These are phyloP conservation scores for Coniochaeta ligniaria DNA, from an alignment of 2,329 filamentous ascomycete genomes.

Conservation along the genomic window DNA sequence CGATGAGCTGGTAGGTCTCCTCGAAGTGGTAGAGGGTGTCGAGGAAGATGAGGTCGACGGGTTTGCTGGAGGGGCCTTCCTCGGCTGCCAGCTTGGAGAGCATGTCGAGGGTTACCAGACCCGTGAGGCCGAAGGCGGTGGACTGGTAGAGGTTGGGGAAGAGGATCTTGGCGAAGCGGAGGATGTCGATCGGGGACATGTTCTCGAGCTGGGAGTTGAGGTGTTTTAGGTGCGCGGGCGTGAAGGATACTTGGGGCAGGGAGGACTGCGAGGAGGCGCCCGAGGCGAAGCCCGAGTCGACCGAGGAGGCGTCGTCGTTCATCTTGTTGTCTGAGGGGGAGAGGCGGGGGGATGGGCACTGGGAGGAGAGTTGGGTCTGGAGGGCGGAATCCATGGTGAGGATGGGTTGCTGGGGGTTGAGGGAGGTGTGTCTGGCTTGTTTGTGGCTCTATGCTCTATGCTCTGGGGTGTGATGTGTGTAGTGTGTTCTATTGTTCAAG, in stretches of 20 bases:
- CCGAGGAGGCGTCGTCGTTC: slow-evolving; percentile 24
- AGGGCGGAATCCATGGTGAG: slow-evolving; percentile 21
- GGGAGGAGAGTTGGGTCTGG: slow-evolving; percentile 29
- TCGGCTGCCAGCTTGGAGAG: slow-evolving; percentile 65
- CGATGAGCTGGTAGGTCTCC: slow-evolving; percentile 67
- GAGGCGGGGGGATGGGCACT: slow-evolving; percentile 27
- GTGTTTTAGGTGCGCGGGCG: slow-evolving; percentile 79
- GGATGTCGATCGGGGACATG: slow-evolving; percentile 83
- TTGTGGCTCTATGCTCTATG: neutral
- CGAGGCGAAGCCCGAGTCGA: slow-evolving; percentile 84
- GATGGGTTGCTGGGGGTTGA: neutral
- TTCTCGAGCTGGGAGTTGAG: slow-evolving; percentile 84
- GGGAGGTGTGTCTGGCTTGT: neutral
- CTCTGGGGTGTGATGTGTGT: neutral
- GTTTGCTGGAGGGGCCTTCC: slow-evolving; percentile 49
- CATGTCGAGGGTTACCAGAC: slow-evolving; percentile 79
- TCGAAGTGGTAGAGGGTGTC: slow-evolving; percentile 79
- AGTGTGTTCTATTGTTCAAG: neutral
- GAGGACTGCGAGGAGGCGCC: slow-evolving; percentile 50
- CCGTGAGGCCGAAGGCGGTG: slow-evolving; percentile 75
- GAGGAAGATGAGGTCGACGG: slow-evolving; percentile 68
- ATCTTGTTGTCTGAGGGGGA: slow-evolving; percentile 31
- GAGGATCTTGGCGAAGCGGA: slow-evolving; percentile 85
- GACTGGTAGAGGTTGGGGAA: slow-evolving; percentile 87
- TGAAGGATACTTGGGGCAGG: slow-evolving; percentile 76